Evolutionary conservation across 1,284 basidiomycete species (phyloP), one percentile per base, ranked within the genome.

Genomic region (Apiotrichum brassicae): DNA sequence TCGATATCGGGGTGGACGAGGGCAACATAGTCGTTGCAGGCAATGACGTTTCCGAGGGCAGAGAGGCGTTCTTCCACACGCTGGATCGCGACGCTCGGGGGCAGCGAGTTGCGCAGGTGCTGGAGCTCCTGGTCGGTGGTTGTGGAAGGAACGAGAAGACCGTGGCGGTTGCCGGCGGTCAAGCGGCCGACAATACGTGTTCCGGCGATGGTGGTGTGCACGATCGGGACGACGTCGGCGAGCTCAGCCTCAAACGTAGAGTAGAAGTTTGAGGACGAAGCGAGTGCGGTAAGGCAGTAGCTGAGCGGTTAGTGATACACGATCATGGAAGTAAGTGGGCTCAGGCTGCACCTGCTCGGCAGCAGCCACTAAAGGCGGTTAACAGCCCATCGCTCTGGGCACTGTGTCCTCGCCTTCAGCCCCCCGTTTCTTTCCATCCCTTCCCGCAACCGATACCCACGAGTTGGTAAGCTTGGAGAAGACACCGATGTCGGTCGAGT

Each of bases 121-220:
- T 98, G 94, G 7, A 98, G 82, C 74, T 98, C 95, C 72, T 97
- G 94, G 72, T 98, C 95, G 46, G 93, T 95, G 41, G 95, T 95
- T 44, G 92, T 87, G 45, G 86, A 84, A 3, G 94, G 94, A 14
- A 99, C 91, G 54, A 99, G 86, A 32, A 99, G 82, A 52, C 94
- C 94, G 73, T 98, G 92, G 60, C 90, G 81, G 76, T 97, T 95
- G 56, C 92, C 92, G 68, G 92, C 92, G 48, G 90, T 92, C 63
- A 98, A 74, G 56, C 94, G 82, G 26, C 95, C 94, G 58, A 98
- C 78, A 65, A 98, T 94, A 56, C 94, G 83, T 5, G 91, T 97
- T 28, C 94, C 94, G 40, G 83, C 92, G 72, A 98, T 97, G 67
- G 84, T 89, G 47, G 93, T 93, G 79, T 97, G 91, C 43, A 98